Conservation (phyloP, 164 flowering plant species). For the Sedum album region DNA sequence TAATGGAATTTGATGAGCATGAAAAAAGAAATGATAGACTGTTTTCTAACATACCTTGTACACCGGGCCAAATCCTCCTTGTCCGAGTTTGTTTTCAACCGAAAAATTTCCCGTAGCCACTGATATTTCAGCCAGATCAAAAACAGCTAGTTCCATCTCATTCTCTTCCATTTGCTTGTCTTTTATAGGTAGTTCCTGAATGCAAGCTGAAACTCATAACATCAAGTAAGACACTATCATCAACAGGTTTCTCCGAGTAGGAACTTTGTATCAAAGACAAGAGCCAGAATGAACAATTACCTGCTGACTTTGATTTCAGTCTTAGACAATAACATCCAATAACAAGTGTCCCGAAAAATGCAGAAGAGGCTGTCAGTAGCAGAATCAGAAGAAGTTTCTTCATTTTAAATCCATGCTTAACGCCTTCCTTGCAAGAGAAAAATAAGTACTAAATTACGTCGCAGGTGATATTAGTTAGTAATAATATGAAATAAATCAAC, state of each 20-base stretch:
- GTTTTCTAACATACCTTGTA: conserved; percentile 11
- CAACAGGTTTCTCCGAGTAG: neutral
- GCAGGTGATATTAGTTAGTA: neutral
- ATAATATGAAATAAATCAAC: neutral
- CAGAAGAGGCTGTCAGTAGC: neutral
- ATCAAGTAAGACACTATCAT: neutral
- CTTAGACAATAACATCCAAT: neutral
- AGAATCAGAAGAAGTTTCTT: neutral
- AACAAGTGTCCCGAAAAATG: neutral
- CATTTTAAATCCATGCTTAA: neutral
- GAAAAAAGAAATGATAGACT: neutral
- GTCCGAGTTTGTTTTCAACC: conserved; percentile 17
- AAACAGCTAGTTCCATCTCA: conserved; percentile 17
- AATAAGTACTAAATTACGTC: neutral
- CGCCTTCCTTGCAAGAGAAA: neutral
- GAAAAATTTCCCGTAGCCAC: conserved; percentile 20
- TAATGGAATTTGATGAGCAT: neutral
- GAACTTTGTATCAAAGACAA: neutral
- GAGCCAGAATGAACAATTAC: neutral
- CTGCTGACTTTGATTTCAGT: neutral
- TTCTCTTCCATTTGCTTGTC: conserved; percentile 6
- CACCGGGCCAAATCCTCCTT: conserved; percentile 29
- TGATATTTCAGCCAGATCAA: conserved; percentile 12
- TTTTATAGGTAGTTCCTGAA: neutral
- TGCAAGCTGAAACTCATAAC: neutral